A percentile compares a stretch with the other conserved stretches of the same genome.
phyloP scores from a whole-genome alignment of 2,329 filamentous ascomycete genomes.

The Sordariomycetes sp. region DNA sequence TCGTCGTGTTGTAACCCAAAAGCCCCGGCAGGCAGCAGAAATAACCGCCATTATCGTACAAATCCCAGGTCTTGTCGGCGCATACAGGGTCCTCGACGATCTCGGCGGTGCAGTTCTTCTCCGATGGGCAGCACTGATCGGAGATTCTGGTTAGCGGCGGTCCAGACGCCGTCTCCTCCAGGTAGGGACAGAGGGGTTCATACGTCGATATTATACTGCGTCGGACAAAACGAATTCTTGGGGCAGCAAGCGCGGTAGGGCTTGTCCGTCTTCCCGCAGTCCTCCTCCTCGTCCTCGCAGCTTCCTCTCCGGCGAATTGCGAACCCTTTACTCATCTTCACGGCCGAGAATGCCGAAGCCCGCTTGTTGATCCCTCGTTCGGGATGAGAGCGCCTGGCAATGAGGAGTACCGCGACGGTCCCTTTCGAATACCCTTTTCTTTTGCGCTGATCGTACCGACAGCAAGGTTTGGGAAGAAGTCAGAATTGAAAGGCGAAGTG shows the following conservation, averaged over 20 bases:
- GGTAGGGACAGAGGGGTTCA: background rate
- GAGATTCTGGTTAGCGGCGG: background rate
- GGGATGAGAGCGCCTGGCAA: too few relatives aligned
- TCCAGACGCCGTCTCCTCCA: too few relatives aligned
- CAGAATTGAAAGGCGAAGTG: too few relatives aligned
- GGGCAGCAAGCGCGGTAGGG: conserved; percentile 1
- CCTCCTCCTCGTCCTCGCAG: background rate
- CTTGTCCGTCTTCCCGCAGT: background rate
- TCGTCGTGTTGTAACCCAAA: background rate
- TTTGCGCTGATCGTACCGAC: too few relatives aligned
- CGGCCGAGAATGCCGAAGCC: background rate
- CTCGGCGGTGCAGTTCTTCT: background rate
- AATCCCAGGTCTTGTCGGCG: background rate
- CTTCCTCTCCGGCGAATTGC: background rate
- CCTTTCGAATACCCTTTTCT: too few relatives aligned
- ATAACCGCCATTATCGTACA: conserved; percentile 1
- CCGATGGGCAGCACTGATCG: background rate
- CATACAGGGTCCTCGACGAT: background rate
- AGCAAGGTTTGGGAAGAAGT: too few relatives aligned
- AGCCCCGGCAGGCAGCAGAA: conserved; percentile 1
- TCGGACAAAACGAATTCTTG: background rate
- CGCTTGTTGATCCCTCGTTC: background rate
- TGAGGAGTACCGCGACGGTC: too few relatives aligned
- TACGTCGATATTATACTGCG: conserved; percentile 2
- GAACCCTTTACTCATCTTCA: background rate